Evolutionary conservation across 108 stramenopile species (phyloP), one percentile per base, ranked within the genome.

Genomic region (Licmophora abbreviata): DNA sequence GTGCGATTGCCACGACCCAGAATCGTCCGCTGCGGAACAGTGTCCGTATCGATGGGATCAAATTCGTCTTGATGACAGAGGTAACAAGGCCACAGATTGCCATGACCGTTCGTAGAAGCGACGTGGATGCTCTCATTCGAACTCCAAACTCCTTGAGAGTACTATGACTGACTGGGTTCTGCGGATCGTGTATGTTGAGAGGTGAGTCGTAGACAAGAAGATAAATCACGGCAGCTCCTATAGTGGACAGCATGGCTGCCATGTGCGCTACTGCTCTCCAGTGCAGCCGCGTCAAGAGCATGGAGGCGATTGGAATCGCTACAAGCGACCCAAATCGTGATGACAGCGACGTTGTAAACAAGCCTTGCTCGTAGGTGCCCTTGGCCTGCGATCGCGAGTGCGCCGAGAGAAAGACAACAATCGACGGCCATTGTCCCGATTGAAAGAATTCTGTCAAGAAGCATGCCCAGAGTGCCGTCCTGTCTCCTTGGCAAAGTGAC

Each of bases 1-100:
- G 88, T 3, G 83, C 88, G 29, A 83, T 51, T 9, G 88, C 79
- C 15, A 90, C 69, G 45, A 73, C 60, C 83, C 84, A 90, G 58
- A 90, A 90, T 24, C 79, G 75, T 1, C 76, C 70, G 43, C 74
- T 83, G 28, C 35, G 31, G 1, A 85, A 59, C 2, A 85, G 69
- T 40, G 54, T 63, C 26, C 66, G 41, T 12, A 85, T 23, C 29
- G 88, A 85, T 12, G 88, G 88, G 2, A 83, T 12, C 8, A 81
- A 31, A 41, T 78, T 72, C 33, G 30, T 58, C 17, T 15, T 3
- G 30, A 63, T 28, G 5, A 72, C 24, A 21, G 56, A 55, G 23
- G 51, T 37, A n/a, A 61, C 17, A 12, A 72, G 45, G 17, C 29
- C 24, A 32, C 10, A 0, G 20, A 35, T n/a, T 0, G 51, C 15